Percentiles rank a stretch among this genome's conserved stretches.
phyloP scores from a whole-genome alignment of 805 yeast genomes.

The Lipomyces mesembrius region DNA sequence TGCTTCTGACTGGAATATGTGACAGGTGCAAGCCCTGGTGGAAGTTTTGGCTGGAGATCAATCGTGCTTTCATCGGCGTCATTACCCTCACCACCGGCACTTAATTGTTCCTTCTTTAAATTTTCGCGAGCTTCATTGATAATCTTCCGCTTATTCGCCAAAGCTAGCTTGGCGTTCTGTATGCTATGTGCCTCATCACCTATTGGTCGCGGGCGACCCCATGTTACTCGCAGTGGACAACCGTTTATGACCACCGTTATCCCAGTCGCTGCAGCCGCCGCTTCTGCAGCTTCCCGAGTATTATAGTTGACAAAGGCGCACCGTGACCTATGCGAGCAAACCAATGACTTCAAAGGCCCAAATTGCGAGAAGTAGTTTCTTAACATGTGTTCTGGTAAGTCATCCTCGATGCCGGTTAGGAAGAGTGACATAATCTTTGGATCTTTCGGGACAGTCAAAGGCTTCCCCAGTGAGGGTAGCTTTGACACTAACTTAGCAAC shows the following conservation, averaged over 20 bases:
- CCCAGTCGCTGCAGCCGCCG: conserved; percentile 43
- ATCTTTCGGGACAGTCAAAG: conserved; percentile 49
- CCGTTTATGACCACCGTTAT: conserved; percentile 33
- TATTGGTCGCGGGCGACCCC: conserved; percentile 41
- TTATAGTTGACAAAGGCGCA: conserved; percentile 68
- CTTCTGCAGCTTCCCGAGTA: conserved; percentile 58
- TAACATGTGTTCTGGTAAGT: conserved; percentile 66
- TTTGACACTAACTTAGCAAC: conserved; percentile 58
- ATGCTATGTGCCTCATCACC: conserved; percentile 32
- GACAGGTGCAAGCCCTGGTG: conserved; percentile 30
- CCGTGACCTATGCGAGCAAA: conserved; percentile 60
- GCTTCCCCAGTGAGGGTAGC: conserved; percentile 61
- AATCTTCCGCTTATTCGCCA: conserved; percentile 33
- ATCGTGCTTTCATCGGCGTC: neutral
- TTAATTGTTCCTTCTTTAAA: conserved; percentile 1
- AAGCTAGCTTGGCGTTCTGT: conserved; percentile 32
- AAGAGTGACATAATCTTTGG: conserved; percentile 61
- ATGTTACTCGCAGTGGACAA: conserved; percentile 38
- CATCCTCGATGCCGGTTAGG: conserved; percentile 72
- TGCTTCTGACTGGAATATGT: conserved; percentile 32
- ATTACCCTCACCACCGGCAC: neutral
- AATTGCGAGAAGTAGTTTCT: conserved; percentile 54
- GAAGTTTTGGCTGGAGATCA: conserved; percentile 18
- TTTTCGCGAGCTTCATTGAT: conserved; percentile 29
- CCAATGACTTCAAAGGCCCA: conserved; percentile 56